Base-by-base conservation (phyloP, 306 rosid species). In the Mimosa pudica region DNA sequence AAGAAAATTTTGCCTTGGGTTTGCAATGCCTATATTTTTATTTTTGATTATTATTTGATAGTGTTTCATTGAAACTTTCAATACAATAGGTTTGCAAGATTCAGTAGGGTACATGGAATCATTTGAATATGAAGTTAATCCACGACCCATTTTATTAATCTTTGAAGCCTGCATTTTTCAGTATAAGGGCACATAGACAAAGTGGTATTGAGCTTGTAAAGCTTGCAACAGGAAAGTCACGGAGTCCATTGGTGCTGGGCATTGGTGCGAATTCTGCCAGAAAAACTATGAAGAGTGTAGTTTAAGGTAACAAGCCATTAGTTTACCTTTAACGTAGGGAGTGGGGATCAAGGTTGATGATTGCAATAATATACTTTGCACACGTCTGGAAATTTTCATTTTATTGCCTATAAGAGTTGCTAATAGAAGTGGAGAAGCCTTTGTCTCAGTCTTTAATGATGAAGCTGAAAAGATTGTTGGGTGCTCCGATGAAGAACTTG, bases 181-280 rank as follows among this genome's bases (percentile, higher is more conserved):
- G 92, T 63, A 41, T 91, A 6, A 92, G 86, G 85, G 97, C 88
- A 8, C 80, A 83, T 64, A 82, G 80, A 81, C 95, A 47, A 89
- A 91, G 95, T 94, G 94, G 97, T 94, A 94, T 68, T 92, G 92
- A 2, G 97, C 97, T 57, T 94, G 98, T 80, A 91, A 88, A 85
- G 86, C 88, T 33, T 94, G 98, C 84, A 92, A 89, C 82, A 94
- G 88, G 88, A 94, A 94, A 71, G 96, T 94, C 42, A 91, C 92
- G n/a, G 97, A 92, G 49, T 84, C 91, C 58, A 57, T 89, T 62
- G 93, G 89, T 7, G 85, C 89, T 78, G 97, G 92, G 60, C 91
- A 83, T 57, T 92, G 97, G 97, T 94, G 98, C 3, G 97, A 94
- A 74, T 87, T 85, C 47, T 94, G 97, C 87, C 97, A 92, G 90